Percentiles rank a stretch among this genome's conserved stretches.
Conservation (phyloP, 306 rosid species). For the Medicago lupulina region DNA sequence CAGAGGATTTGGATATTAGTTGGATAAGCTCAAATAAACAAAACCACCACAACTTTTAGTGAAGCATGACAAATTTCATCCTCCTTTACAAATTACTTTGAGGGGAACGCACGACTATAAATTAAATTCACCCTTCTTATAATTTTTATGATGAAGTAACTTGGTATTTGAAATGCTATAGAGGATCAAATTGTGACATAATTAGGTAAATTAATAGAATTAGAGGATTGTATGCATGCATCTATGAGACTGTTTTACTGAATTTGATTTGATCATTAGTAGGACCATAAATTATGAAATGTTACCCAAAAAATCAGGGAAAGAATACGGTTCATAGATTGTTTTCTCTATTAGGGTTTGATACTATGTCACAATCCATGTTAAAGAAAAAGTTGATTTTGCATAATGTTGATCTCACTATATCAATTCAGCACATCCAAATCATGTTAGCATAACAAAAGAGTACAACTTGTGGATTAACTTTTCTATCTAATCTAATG, state of each 20-base stretch:
- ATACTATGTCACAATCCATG: slow-evolving; percentile 46
- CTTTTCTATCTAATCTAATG: neutral
- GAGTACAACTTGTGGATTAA: slow-evolving; percentile 15
- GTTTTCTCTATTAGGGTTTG: slow-evolving; percentile 44
- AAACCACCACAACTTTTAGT: neutral
- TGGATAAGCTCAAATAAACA: neutral
- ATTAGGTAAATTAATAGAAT: slow-evolving; percentile 6
- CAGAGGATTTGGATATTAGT: neutral
- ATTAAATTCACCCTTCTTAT: neutral
- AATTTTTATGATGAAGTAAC: slow-evolving; percentile 34
- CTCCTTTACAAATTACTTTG: neutral
- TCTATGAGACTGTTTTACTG: slow-evolving; percentile 36
- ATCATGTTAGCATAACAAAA: slow-evolving; percentile 39
- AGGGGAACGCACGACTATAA: neutral
- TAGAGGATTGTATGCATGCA: slow-evolving; percentile 46
- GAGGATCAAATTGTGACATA: slow-evolving; percentile 29
- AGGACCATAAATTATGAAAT: slow-evolving; percentile 50
- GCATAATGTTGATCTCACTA: slow-evolving; percentile 21
- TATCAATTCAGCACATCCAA: slow-evolving; percentile 11
- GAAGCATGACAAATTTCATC: neutral
- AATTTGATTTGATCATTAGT: slow-evolving; percentile 43
- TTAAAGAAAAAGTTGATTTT: slow-evolving; percentile 36
- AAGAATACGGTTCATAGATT: slow-evolving; percentile 40
- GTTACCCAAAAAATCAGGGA: slow-evolving; percentile 40
- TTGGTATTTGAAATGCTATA: neutral